Base-by-base conservation (phyloP, 805 yeast species). In the Lachancea sp. region DNA sequence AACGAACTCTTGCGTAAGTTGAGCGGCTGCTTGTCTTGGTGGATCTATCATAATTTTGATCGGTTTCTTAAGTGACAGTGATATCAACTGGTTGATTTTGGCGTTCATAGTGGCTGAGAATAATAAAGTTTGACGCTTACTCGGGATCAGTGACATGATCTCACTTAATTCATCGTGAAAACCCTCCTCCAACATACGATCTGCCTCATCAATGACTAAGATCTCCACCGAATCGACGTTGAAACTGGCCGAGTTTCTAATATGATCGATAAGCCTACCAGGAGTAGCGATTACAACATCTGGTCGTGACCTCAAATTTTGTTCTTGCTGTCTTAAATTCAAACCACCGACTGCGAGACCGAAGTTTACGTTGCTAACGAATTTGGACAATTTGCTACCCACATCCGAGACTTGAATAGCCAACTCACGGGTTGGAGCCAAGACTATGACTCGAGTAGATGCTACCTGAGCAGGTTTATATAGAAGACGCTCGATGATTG, bases 51-150 rank as follows among this genome's bases (percentile, higher is more conserved):
- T 87, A 47, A 92, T 77, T 58, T 96, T 74, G 11, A 90, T 96
- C 0, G 99, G 99, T 56, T 75, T 83, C 52, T 80, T 83, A 58
- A 92, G 74, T 1, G 96, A 85, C 45, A 94, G 75, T 52, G 88
- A 88, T 45, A 92, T 81, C 57, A 92, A 71, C 48, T 82, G 86
- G 55, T 88, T 87, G 51, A 92, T 88, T 55, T 80, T 83, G 21
- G 95, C 86, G 63, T 88, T 92, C 97, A 92, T 92, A 7, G 99
- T 92, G 34, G 99, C 99, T 25, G 98, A 92, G 55, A 89, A 92
- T 52, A 92, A 68, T 69, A 92, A 67, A 0, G 97, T 90, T 66
- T 92, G 99, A 62, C 97, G 79, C 65, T 86, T 86, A 37, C 80
- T 75, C 21, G 99, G 98, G 49, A 94, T 71, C 40, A 90, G 70